Evolutionary conservation across 1,139 yeast species (phyloP).

Genomic region (Blastobotrys elegans): DNA sequence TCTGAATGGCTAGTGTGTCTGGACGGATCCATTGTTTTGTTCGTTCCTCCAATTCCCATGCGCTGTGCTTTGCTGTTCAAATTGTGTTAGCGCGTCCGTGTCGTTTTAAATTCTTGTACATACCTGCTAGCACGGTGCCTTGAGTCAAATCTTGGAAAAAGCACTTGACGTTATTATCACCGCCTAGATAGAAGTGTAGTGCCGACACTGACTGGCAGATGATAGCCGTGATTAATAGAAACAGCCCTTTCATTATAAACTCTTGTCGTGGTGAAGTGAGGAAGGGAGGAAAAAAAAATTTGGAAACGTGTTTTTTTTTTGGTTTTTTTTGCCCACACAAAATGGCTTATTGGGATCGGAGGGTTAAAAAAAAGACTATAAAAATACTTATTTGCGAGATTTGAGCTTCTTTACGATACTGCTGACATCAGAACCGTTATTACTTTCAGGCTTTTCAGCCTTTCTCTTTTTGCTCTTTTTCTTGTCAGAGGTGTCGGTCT

Average conservation of each 20-base stretch:
- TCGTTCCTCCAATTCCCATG: constrained; percentile 50
- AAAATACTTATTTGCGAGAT: constrained; percentile 3
- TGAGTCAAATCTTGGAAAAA: constrained; percentile 60
- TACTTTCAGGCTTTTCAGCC: constrained; percentile 16
- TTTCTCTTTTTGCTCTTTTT: constrained; percentile 16
- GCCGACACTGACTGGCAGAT: constrained; percentile 29
- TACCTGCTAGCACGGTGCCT: constrained; percentile 55
- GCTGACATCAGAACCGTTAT: constrained; percentile 16
- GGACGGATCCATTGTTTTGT: constrained; percentile 44
- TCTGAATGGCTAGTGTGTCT: constrained; percentile 42
- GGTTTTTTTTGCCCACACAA: not conserved
- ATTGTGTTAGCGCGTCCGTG: not conserved
- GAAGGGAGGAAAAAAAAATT: not conserved
- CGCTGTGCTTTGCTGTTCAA: constrained; percentile 42
- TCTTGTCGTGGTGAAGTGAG: not conserved
- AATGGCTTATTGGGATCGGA: not conserved
- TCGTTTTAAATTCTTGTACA: constrained; percentile 12
- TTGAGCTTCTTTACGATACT: constrained; percentile 27
- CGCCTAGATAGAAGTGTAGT: constrained; percentile 51
- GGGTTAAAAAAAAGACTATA: no score
- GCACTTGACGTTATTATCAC: constrained; percentile 54
- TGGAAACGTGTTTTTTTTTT: constrained; percentile 10
- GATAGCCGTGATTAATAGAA: constrained; percentile 12
- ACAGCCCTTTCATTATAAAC: constrained; percentile 4
- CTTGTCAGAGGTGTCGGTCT: constrained; percentile 6